Evolutionary conservation across 192 early-diverging fungal species (phyloP), one percentile per base, ranked within the genome.

Genomic region (Gryganskiella cystojenkinii): DNA sequence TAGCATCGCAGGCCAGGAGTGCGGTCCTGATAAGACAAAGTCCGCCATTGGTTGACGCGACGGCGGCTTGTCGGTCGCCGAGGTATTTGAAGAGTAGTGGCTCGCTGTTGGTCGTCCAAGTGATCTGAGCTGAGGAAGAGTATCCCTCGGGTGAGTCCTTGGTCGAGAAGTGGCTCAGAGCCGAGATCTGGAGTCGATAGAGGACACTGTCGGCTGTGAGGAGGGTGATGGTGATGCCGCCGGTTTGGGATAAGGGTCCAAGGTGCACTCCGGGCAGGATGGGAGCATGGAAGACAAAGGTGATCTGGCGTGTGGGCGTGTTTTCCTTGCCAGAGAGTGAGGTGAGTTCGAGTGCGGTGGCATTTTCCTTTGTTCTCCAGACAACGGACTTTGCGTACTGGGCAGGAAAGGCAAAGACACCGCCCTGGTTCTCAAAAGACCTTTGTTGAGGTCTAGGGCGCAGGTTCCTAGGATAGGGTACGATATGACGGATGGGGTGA

Each of bases 301-400:
- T 56, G 7, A 78, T 78, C 10, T 61, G 74, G 47, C 66, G 66
- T 4, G 74, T 69, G 14, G 64, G 56, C 0, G 54, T 54, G 49
- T 78, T 78, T 31, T 78, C 74, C 49, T 78, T 78, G 40, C 74
- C 58, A 17, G 74, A 64, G 25, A 78, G 53, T 3, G 67, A 69
- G n/a, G 58, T 46, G 2, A 78, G 61, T 33, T 78, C 74, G 22
- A 78, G 46, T 0, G 51, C 24, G 6, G 66, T 54, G 24, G 74
- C 74, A 40, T 78, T 78, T 6, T 64, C 49, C 19, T 25, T 64
- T 3, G 74, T 78, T 50, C 74, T 68, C 74, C 74, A 78, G 19
- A 64, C 74, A 34, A 78, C 61, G 0, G 74, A 69, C 56, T 78
- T 78, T 45, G 60, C 74, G 25, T 58, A 64, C 34, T 78, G 60